These are phyloP conservation scores for Pholiota conissans DNA, from an alignment of 768 basidiomycete species.

Conservation along the genomic window DNA sequence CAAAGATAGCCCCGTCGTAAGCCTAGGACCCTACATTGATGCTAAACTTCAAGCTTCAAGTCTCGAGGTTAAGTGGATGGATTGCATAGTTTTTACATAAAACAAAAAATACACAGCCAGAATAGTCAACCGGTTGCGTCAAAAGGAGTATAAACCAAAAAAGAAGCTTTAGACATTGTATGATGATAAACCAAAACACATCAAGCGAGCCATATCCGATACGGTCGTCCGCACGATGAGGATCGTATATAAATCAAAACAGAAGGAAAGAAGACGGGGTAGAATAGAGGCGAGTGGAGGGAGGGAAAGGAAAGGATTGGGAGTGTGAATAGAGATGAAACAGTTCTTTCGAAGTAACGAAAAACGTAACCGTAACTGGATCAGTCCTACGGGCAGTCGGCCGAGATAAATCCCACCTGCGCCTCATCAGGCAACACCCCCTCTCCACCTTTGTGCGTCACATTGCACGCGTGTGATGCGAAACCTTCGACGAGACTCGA, in stretches of 20 bases:
- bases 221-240: not conserved
- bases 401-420: not conserved
- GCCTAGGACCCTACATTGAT: not conserved
- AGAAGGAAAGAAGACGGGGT: not conserved
- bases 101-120: not conserved
- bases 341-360: slow-evolving; percentile 12
- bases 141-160: not conserved
- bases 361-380: slow-evolving; percentile 17
- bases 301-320: slow-evolving; percentile 2
- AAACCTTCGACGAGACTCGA: not conserved
- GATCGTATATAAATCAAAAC: not conserved
- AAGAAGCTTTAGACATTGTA: not conserved
- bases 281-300: not conserved
- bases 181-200: not conserved
- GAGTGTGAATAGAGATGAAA: slow-evolving; percentile 1
- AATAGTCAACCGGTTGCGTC: not conserved
- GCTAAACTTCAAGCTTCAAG: too few species aligned
- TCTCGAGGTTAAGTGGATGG: not conserved
- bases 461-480: not conserved
- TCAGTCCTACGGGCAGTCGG: slow-evolving; percentile 8
- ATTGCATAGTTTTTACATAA: not conserved
- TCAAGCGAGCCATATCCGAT: not conserved
- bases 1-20: too few species aligned
- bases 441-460: not conserved
- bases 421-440: not conserved